These are phyloP conservation scores for Vicia faba DNA, from an alignment of 306 rosid genomes.

Conservation along the genomic window DNA sequence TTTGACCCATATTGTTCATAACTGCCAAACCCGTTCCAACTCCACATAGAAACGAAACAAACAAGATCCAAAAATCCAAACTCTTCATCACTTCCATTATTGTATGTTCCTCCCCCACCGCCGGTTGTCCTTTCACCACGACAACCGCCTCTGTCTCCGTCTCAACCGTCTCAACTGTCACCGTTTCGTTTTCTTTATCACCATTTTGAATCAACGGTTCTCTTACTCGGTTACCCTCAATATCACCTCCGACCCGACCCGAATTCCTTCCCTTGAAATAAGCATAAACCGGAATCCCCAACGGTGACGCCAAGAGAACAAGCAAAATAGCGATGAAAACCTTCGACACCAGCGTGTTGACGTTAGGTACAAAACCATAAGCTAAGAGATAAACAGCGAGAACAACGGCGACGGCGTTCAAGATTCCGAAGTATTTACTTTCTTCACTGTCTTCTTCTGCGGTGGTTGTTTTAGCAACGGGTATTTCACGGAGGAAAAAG, in stretches of 20 bases:
- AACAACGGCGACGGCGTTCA: constrained; percentile 63
- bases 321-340: constrained; percentile 50
- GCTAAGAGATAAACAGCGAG: constrained; percentile 64
- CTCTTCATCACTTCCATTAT: constrained; percentile 54
- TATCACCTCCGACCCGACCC: constrained; percentile 36
- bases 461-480: constrained; percentile 38
- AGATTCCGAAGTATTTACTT: constrained; percentile 55
- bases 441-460: constrained; percentile 52
- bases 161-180: background rate
- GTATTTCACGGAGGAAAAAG: constrained; percentile 77
- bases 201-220: constrained; percentile 50
- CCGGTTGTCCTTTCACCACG: constrained; percentile 33
- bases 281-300: constrained; percentile 56
- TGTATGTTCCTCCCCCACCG: constrained; percentile 89
- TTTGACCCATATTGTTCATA: constrained; percentile 91
- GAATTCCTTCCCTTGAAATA: constrained; percentile 31
- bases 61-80: constrained; percentile 85
- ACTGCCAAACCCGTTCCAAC: constrained; percentile 93
- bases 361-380: constrained; percentile 58
- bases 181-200: constrained; percentile 6
- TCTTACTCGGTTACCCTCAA: constrained; percentile 36
- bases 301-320: constrained; percentile 66
- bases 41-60: constrained; percentile 81
- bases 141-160: background rate
- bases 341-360: constrained; percentile 44